Evolutionary conservation across 2,329 filamentous ascomycete species (phyloP), one percentile per base, ranked within the genome.

Genomic region (Metarhizium brunneum): DNA sequence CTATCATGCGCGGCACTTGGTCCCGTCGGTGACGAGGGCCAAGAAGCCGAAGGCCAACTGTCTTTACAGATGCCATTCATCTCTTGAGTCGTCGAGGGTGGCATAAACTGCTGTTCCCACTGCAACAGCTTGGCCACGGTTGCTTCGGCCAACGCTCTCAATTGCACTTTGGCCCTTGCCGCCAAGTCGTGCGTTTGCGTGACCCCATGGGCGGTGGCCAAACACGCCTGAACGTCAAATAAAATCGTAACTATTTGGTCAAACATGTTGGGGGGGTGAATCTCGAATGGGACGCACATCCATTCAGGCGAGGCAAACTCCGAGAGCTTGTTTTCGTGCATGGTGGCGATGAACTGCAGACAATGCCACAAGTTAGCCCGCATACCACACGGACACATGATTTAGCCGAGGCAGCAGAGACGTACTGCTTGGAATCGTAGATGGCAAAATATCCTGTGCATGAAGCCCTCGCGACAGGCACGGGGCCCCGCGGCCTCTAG

Each of bases 171-270:
- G 25, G 4, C 25, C 3, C 4, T 25, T 25, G 25, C 25, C 1
- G 25, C 25, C 0, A 25, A 25, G 25, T 4, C 25, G 1, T 1
- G 25, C 25, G 25, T 25, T 25, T 1, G 25, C 4, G 4, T 25
- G 1, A 25, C 1, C 25, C 25, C 25, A 25, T 25, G 25, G 25
- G 25, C 25, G 25, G 25, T 25, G 25, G 25, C 25, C 25, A 25
- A 25, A 25, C 25, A 25, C 25, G 25, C 25, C 25, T 25, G 25
- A 4, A 25, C 4, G 25, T 4, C 40, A 38, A 60, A 59, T 18
- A 76, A 62, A 49, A 73, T 68, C 59, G 79, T 76, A 56, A 79
- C 66, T 8, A 80, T 70, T 42, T 62, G 65, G 62, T 80, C 77
- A 35, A 79, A 67, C n/a, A 64, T 50, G 6, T 71, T 73, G 56